Conservation (phyloP, 1,139 yeast genomes). For the Hyphopichia burtonii region DNA sequence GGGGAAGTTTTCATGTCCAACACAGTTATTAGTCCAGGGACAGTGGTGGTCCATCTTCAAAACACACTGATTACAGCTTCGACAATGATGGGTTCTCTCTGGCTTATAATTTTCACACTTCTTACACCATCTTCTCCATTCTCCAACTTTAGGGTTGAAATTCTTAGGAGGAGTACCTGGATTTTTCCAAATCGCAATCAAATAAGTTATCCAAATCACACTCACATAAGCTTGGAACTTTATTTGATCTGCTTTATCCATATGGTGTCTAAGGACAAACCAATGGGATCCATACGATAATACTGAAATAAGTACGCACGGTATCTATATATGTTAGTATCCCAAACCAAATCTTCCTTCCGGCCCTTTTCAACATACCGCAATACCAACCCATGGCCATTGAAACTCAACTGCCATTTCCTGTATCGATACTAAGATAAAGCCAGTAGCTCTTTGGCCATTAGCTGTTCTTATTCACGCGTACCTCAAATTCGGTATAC, state of each 20-base stretch:
- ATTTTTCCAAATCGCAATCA: conserved; percentile 52
- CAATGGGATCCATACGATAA: conserved; percentile 67
- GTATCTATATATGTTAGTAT: conserved; percentile 44
- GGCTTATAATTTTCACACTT: conserved; percentile 91
- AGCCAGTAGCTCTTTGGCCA: too few species aligned
- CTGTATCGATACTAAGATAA: too few species aligned
- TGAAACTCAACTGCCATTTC: conserved; percentile 40
- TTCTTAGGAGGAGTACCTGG: conserved; percentile 60
- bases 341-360: neutral
- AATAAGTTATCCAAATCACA: conserved; percentile 73
- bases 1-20: conserved; percentile 79
- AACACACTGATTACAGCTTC: conserved; percentile 66
- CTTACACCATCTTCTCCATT: conserved; percentile 44
- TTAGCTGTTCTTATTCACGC: neutral
- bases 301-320: conserved; percentile 56
- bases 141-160: conserved; percentile 24
- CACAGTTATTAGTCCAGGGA: conserved; percentile 93
- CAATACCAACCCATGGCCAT: conserved; percentile 61
- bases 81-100: conserved; percentile 90
- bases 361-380: conserved; percentile 27
- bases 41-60: conserved; percentile 90
- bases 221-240: conserved; percentile 49
- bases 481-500: too few species aligned
- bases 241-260: conserved; percentile 39
- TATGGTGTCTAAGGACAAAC: conserved; percentile 50